Conservation (phyloP, 2,329 filamentous ascomycete genomes). For the Juglanconis juglandina region DNA sequence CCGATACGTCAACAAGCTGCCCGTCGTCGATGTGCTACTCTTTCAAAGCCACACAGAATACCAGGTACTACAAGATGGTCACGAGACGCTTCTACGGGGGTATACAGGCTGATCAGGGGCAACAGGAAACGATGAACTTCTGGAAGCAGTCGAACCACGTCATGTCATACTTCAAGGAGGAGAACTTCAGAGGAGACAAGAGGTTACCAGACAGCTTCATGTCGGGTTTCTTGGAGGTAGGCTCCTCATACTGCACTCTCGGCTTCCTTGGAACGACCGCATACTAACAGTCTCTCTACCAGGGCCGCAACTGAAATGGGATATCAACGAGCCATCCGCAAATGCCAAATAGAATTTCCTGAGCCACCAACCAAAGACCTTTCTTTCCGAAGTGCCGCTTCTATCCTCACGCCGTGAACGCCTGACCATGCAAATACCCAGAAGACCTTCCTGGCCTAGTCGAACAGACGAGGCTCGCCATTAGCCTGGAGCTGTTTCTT, state of each 20-base stretch:
- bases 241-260: slow-evolving; percentile 25
- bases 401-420: slow-evolving; percentile 19
- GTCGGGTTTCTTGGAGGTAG: slow-evolving; percentile 88
- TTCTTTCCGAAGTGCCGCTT: slow-evolving; percentile 15
- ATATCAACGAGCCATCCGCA: slow-evolving; percentile 28
- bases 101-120: slow-evolving; percentile 1
- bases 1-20: slow-evolving; percentile 85
- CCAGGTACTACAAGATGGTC: slow-evolving; percentile 61
- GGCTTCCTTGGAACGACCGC: background rate
- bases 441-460: background rate
- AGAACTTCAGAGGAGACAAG: slow-evolving; percentile 72
- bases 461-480: slow-evolving; percentile 16
- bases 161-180: slow-evolving; percentile 92
- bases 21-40: slow-evolving; percentile 82
- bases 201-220: slow-evolving; percentile 88
- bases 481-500: slow-evolving; percentile 17
- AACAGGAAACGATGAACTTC: slow-evolving; percentile 94
- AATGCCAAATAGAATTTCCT: slow-evolving; percentile 27
- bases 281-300: slow-evolving; percentile 21
- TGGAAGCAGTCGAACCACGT: slow-evolving; percentile 97
- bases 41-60: slow-evolving; percentile 91
- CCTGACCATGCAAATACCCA: slow-evolving; percentile 14
- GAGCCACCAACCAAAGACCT: slow-evolving; percentile 31
- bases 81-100: background rate
- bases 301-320: slow-evolving; percentile 54